Evolutionary conservation across 2,329 filamentous ascomycete species (phyloP).

Genomic region (Ophiostoma pallidulum): DNA sequence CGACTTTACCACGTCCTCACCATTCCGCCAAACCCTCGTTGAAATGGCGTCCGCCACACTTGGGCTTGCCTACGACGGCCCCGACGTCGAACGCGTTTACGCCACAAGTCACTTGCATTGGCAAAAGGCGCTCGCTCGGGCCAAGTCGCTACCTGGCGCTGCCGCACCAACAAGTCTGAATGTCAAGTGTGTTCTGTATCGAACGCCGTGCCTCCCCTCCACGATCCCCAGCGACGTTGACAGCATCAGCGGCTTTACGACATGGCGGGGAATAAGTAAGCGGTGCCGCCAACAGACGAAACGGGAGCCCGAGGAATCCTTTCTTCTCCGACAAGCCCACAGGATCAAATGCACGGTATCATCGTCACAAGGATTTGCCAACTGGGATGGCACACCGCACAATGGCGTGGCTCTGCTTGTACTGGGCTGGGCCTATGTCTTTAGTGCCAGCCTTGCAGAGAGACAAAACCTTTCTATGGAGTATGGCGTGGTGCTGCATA

Average conservation of each 20-base stretch:
- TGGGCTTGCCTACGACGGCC: not conserved
- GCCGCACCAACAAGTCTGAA: not conserved
- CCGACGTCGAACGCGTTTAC: not conserved
- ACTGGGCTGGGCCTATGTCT: constrained; percentile 11
- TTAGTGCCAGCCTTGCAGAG: constrained; percentile 11
- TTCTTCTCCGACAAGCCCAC: not conserved
- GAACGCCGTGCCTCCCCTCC: not conserved
- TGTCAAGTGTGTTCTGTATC: not conserved
- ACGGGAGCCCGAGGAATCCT: not conserved
- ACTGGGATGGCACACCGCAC: constrained; percentile 11
- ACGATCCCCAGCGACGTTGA: not conserved
- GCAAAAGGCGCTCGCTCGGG: not conserved
- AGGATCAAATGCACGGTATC: not conserved
- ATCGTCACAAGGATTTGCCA: not conserved
- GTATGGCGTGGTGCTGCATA: not conserved
- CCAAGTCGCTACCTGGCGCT: not conserved
- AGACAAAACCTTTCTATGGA: constrained; percentile 3
- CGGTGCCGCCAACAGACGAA: not conserved
- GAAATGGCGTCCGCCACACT: not conserved
- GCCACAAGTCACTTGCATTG: not conserved
- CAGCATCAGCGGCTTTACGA: not conserved
- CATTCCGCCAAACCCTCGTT: too few relatives aligned
- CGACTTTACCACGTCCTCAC: too few relatives aligned
- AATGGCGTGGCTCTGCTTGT: constrained; percentile 12
- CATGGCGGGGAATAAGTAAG: not conserved